Percentiles rank a stretch among this genome's conserved stretches.
Conservation (phyloP, 2,329 filamentous ascomycete genomes). For the Diaporthe citri region DNA sequence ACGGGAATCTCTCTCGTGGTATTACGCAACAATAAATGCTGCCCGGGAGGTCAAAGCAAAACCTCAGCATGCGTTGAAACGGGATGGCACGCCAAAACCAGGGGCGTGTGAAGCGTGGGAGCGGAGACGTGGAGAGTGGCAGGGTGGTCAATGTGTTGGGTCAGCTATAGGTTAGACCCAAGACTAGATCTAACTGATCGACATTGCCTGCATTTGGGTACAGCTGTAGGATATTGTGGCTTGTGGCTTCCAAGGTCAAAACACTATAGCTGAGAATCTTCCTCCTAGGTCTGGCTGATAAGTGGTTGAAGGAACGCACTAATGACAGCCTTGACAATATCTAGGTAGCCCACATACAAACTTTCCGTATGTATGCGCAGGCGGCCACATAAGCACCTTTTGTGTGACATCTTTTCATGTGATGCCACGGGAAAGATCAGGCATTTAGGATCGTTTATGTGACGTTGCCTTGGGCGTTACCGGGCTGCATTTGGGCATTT, state of each 20-base stretch:
- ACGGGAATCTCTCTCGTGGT: background rate
- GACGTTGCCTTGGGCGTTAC: background rate
- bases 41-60: conserved; percentile 4
- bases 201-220: background rate
- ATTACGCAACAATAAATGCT: background rate
- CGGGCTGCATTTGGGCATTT: background rate
- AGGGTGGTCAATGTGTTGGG: background rate
- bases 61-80: background rate
- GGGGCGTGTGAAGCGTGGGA: background rate
- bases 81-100: background rate
- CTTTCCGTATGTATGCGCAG: background rate
- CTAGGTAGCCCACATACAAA: background rate
- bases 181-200: background rate
- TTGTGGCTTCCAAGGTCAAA: conserved; percentile 10
- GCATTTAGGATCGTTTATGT: too few species aligned
- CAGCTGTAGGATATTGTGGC: background rate
- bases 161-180: background rate
- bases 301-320: background rate
- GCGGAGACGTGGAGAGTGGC: background rate
- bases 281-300: background rate
- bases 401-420: background rate
- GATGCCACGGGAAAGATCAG: background rate
- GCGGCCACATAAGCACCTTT: background rate
- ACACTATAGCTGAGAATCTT: conserved; percentile 3
- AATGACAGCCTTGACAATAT: background rate